phyloP scores from a whole-genome alignment of 2,329 filamentous ascomycete genomes.

The Aureobasidium pullulans region DNA sequence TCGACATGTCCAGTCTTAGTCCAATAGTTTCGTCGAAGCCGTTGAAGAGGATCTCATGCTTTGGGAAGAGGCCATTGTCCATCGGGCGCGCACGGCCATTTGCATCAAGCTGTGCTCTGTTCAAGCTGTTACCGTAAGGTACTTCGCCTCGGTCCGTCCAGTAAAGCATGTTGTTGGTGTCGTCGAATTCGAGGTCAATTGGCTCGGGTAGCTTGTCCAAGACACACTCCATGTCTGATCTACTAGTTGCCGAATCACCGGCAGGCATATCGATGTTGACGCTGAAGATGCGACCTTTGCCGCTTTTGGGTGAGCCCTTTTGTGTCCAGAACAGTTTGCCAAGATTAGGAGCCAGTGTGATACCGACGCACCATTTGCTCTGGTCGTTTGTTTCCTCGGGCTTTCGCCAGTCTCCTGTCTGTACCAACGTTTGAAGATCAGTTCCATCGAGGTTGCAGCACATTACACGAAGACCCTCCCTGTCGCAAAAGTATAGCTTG shows the following conservation, averaged over 20 bases:
- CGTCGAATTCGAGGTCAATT: conserved; percentile 52
- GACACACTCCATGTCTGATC: conserved; percentile 39
- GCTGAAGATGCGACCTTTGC: conserved; percentile 46
- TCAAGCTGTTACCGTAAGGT: conserved; percentile 48
- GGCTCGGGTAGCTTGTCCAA: conserved; percentile 45
- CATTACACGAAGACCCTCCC: conserved; percentile 33
- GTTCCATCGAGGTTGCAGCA: conserved; percentile 31
- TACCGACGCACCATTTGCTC: conserved; percentile 50
- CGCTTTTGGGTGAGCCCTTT: conserved; percentile 45
- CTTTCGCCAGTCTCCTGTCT: conserved; percentile 33
- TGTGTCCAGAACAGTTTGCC: conserved; percentile 54
- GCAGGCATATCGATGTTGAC: conserved; percentile 38
- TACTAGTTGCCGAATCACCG: conserved; percentile 26
- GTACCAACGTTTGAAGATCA: conserved; percentile 31
- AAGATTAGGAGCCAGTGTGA: conserved; percentile 37
- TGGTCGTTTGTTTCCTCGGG: conserved; percentile 5
- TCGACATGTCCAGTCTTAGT: conserved; percentile 12
- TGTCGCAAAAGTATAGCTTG: conserved; percentile 37
- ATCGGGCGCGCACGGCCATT: background rate
- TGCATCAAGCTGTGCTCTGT: conserved; percentile 24
- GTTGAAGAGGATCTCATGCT: conserved; percentile 21
- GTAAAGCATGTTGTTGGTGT: conserved; percentile 39
- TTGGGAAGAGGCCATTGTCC: conserved; percentile 22
- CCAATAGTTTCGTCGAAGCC: conserved; percentile 43
- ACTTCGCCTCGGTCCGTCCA: conserved; percentile 56